Conservation (phyloP, 768 basidiomycete species). For the Polyporus arcularius region DNA sequence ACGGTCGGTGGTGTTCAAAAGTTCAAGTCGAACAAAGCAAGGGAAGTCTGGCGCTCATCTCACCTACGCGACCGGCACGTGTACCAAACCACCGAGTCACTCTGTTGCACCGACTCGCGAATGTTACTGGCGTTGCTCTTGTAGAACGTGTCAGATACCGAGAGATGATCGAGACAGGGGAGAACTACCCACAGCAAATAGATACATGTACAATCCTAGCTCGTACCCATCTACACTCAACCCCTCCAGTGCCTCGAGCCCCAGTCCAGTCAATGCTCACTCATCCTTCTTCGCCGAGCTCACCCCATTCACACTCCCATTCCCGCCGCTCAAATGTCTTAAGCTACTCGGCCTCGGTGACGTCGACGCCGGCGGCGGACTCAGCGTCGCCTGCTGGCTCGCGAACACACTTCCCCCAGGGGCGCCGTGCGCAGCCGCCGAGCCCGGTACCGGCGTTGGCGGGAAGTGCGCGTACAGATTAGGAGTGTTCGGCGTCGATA, state of each 20-base stretch:
- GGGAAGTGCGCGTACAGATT: constrained; percentile 36
- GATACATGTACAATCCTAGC: background rate
- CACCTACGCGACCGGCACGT: too few species aligned
- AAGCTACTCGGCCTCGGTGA: constrained; percentile 15
- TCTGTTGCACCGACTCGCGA: too few species aligned
- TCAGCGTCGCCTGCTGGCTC: constrained; percentile 15
- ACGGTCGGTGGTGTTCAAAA: too few species aligned
- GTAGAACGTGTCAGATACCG: too few species aligned
- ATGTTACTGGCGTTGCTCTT: too few species aligned
- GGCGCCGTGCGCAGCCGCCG: constrained; percentile 20
- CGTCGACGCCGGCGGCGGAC: constrained; percentile 15
- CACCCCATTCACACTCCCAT: constrained; percentile 1
- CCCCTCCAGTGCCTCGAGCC: background rate
- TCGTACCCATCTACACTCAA: background rate
- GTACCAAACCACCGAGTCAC: too few species aligned
- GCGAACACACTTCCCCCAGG: constrained; percentile 18
- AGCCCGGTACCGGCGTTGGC: constrained; percentile 30
- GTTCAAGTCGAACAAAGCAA: too few species aligned
- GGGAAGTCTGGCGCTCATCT: too few species aligned
- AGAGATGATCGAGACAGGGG: too few species aligned
- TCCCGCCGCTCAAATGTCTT: constrained; percentile 1
- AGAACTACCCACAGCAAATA: background rate
- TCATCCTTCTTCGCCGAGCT: constrained; percentile 32
- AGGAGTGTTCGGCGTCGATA: constrained; percentile 19
- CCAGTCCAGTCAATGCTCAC: constrained; percentile 8